A percentile compares a stretch with the other conserved stretches of the same genome.
phyloP scores from a whole-genome alignment of 768 basidiomycete genomes.

The Agaricus blazei region DNA sequence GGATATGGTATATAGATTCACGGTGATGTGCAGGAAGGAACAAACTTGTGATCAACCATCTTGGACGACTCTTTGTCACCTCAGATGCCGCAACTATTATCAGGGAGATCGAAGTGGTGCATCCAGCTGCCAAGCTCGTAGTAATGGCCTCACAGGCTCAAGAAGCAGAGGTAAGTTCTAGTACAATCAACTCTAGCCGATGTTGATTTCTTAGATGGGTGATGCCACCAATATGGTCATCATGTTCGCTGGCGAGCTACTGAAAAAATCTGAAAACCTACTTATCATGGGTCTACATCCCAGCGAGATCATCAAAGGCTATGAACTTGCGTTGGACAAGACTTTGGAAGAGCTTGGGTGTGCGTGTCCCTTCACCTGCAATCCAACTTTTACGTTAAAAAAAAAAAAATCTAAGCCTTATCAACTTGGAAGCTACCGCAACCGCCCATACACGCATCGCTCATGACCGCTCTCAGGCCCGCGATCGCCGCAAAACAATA shows the following conservation, averaged over 20 bases:
- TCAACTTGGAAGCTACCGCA: slow-evolving; percentile 64
- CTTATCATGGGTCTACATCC: slow-evolving; percentile 97
- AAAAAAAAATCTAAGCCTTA: slow-evolving; percentile 43
- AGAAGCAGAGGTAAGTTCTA: slow-evolving; percentile 73
- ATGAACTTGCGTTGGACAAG: slow-evolving; percentile 85
- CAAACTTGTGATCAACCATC: slow-evolving; percentile 96
- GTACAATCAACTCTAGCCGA: neutral
- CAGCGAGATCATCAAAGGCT: slow-evolving; percentile 91
- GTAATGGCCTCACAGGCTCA: slow-evolving; percentile 98
- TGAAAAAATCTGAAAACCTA: slow-evolving; percentile 90
- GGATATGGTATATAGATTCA: neutral
- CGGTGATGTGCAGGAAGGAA: slow-evolving; percentile 64
- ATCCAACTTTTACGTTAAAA: slow-evolving; percentile 6
- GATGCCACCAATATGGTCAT: slow-evolving; percentile 95
- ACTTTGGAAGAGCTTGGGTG: slow-evolving; percentile 87
- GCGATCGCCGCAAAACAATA: slow-evolving; percentile 98
- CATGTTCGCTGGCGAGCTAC: slow-evolving; percentile 91
- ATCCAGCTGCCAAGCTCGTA: slow-evolving; percentile 98
- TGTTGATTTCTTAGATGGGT: slow-evolving; percentile 65
- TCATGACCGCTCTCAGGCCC: slow-evolving; percentile 77
- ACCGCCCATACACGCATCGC: slow-evolving; percentile 64
- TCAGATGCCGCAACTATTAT: slow-evolving; percentile 99
- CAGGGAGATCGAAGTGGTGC: slow-evolving; percentile 95
- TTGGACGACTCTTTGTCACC: slow-evolving; percentile 93
- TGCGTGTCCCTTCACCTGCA: slow-evolving; percentile 35